phyloP scores from a whole-genome alignment of 2,329 filamentous ascomycete genomes.

The Elsinoe ampelina region DNA sequence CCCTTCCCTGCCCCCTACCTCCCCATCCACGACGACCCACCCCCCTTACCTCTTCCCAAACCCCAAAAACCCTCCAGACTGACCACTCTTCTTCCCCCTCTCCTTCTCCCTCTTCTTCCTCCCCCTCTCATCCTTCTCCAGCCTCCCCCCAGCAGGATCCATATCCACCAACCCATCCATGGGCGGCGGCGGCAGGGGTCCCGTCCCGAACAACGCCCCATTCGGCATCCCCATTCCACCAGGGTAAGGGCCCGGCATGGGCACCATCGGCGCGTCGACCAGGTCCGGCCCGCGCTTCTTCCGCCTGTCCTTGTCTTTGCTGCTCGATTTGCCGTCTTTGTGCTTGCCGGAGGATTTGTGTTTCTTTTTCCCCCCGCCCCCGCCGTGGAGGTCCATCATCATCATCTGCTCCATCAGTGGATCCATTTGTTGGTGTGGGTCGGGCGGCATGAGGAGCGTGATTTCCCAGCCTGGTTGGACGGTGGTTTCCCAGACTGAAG shows the following conservation, averaged over 20 bases:
- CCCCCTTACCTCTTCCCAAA: background rate
- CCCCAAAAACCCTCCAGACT: background rate
- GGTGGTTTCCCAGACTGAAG: constrained; percentile 41
- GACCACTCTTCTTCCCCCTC: background rate
- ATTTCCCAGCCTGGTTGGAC: constrained; percentile 41
- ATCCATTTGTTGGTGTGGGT: constrained; percentile 26
- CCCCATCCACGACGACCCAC: background rate
- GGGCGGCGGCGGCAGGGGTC: background rate
- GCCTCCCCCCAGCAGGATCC: background rate
- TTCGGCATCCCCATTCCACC: background rate
- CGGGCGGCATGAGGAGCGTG: constrained; percentile 42
- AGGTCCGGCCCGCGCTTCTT: background rate
- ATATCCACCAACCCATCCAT: background rate
- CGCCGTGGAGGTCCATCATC: background rate
- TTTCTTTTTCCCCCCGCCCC: background rate
- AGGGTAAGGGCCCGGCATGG: background rate
- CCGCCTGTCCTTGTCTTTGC: background rate
- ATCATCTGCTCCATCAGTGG: constrained; percentile 3
- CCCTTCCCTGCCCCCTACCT: background rate
- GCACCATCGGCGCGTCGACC: background rate
- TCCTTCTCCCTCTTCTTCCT: constrained; percentile 3
- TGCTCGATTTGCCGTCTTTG: background rate
- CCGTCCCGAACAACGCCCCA: background rate
- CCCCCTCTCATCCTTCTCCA: constrained; percentile 7
- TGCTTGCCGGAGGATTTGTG: background rate